Percentiles rank a stretch among this genome's conserved stretches.
phyloP scores from a whole-genome alignment of 2,329 filamentous ascomycete genomes.

The Blastomyces emzantsi region DNA sequence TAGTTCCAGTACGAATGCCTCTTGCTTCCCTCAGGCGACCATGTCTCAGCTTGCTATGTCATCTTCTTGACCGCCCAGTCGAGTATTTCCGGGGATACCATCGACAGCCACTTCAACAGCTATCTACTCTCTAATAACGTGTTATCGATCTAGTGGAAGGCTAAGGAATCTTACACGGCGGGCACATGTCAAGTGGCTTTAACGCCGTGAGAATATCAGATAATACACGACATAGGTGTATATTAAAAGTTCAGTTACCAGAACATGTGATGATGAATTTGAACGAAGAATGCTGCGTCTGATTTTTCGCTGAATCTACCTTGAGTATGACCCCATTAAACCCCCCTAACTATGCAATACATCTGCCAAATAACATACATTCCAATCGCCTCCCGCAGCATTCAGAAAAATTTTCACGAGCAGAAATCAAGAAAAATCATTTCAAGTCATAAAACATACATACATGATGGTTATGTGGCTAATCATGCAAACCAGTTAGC shows the following conservation, averaged over 20 bases:
- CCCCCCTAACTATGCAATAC: background rate
- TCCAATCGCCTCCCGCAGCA: background rate
- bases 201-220: background rate
- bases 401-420: background rate
- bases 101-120: too few species aligned
- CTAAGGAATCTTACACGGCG: background rate
- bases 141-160: background rate
- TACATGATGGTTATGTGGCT: conserved; percentile 1
- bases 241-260: background rate
- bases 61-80: background rate
- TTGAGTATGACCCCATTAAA: background rate
- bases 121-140: too few species aligned
- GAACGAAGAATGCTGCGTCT: conserved; percentile 1
- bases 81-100: background rate
- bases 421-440: conserved; percentile 2
- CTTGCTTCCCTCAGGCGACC: background rate
- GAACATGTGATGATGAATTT: background rate
- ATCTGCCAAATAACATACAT: conserved; percentile 2
- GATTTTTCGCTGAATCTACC: background rate
- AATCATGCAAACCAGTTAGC: conserved; percentile 4
- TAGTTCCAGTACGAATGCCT: background rate
- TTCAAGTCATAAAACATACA: conserved; percentile 4
- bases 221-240: background rate
- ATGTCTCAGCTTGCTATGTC: background rate
- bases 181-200: too few species aligned